Evolutionary conservation across 495 filamentous ascomycete genomes (phyloP).

Genomic region (Trichoderma asperelloides): DNA sequence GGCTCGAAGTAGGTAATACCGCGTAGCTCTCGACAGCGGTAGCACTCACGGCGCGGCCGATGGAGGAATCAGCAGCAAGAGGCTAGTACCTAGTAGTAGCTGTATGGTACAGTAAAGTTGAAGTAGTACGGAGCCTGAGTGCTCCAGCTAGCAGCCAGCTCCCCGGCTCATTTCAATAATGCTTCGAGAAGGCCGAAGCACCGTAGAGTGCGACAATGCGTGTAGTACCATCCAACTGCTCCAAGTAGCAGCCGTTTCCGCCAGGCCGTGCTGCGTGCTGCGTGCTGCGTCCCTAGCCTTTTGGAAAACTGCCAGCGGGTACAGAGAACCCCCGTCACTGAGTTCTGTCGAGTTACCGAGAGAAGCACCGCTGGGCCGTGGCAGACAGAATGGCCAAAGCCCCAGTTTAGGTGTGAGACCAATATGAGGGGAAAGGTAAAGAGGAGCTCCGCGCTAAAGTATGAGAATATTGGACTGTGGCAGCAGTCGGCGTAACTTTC

Average conservation of each 20-base stretch:
- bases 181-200: neutral
- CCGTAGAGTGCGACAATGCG: neutral
- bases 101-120: neutral
- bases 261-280: neutral
- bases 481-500: constrained; percentile 6
- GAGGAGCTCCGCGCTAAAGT: neutral
- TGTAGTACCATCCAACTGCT: too few species aligned
- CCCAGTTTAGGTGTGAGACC: constrained; percentile 4
- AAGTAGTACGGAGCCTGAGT: too few species aligned
- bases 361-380: neutral
- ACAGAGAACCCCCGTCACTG: too few species aligned
- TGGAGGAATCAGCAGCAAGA: neutral
- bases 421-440: neutral
- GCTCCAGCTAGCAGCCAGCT: neutral
- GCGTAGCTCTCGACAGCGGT: neutral
- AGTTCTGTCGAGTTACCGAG: neutral
- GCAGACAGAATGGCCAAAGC: neutral
- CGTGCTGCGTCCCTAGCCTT: too few species aligned
- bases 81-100: neutral
- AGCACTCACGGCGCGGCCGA: neutral
- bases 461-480: neutral
- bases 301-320: too few species aligned
- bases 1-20: neutral
- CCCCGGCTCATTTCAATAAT: neutral
- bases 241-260: neutral